Percentiles rank a stretch among this genome's conserved stretches.
These are phyloP conservation scores for Arthrinium puccinioides DNA, from an alignment of 2,329 filamentous ascomycete species.

Conservation along the genomic window DNA sequence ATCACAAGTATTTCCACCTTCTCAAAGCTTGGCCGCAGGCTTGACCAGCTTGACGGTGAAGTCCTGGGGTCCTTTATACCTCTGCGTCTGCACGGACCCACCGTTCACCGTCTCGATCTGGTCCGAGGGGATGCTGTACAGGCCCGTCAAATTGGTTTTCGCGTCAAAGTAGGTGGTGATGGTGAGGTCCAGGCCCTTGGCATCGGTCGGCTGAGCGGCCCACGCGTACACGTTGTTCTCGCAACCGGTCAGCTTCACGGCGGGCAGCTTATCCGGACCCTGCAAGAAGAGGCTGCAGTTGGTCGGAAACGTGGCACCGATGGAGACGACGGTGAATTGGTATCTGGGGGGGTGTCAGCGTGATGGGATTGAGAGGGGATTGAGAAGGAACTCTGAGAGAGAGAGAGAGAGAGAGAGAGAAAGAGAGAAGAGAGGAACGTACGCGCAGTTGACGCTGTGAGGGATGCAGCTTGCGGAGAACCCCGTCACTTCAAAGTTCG, in stretches of 20 bases:
- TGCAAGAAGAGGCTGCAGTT: slow-evolving; percentile 12
- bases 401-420: not conserved
- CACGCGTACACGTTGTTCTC: slow-evolving; percentile 10
- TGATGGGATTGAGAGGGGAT: not conserved
- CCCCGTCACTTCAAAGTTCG: slow-evolving; percentile 12
- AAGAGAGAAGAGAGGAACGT: not conserved
- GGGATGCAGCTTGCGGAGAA: slow-evolving; percentile 17
- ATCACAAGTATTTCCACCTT: no score
- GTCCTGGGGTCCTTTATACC: slow-evolving; percentile 9
- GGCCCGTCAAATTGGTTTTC: slow-evolving; percentile 12
- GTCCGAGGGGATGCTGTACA: slow-evolving; percentile 9
- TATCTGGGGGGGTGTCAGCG: slow-evolving; percentile 10
- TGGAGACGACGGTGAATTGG: slow-evolving; percentile 12
- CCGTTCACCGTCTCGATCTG: slow-evolving; percentile 12
- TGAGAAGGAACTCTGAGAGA: not conserved
- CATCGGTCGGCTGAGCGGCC: slow-evolving; percentile 7
- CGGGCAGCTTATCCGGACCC: slow-evolving; percentile 13
- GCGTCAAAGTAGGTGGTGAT: slow-evolving; percentile 12
- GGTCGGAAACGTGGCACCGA: slow-evolving; percentile 7
- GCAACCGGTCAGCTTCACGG: slow-evolving; percentile 11
- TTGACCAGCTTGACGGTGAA: slow-evolving; percentile 8
- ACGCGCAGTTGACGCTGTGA: slow-evolving; percentile 14
- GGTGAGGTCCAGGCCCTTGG: slow-evolving; percentile 9
- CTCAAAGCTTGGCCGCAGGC: no score
- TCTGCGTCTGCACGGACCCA: slow-evolving; percentile 9